These are phyloP conservation scores for Lactuca sativa DNA, from an alignment of 129 eudicot species.

Conservation along the genomic window DNA sequence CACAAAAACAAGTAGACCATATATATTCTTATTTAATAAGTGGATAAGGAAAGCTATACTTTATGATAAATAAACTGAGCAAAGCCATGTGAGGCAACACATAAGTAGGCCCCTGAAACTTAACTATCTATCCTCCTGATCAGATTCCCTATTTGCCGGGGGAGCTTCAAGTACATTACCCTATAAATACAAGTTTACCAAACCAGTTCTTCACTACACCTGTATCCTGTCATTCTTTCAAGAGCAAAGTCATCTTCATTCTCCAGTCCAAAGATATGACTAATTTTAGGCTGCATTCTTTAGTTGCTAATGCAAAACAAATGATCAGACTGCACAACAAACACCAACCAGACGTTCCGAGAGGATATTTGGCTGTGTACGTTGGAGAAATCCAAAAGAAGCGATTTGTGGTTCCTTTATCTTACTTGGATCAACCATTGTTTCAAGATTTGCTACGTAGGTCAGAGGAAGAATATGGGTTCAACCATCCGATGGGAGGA, in stretches of 20 bases:
- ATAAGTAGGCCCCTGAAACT: too few relatives aligned
- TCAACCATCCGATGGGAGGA: conserved; percentile 45
- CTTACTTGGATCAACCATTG: conserved; percentile 43
- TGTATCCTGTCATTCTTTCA: not conserved
- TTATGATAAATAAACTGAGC: too few relatives aligned
- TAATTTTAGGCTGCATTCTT: not conserved
- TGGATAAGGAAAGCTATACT: too few relatives aligned
- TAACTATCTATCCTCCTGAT: too few relatives aligned
- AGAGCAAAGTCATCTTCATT: too few relatives aligned
- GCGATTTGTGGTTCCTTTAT: conserved; percentile 39
- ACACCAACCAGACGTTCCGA: conserved; percentile 41
- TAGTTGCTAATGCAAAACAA: conserved; percentile 33
- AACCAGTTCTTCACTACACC: not conserved
- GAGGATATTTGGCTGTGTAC: conserved; percentile 55
- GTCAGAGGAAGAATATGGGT: conserved; percentile 49
- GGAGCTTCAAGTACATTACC: not conserved
- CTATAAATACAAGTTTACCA: not conserved
- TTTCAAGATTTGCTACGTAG: conserved; percentile 44
- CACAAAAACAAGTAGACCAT: too few relatives aligned
- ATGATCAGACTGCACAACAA: conserved; percentile 25
- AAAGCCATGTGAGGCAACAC: too few relatives aligned
- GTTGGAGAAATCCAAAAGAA: conserved; percentile 45
- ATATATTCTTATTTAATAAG: too few relatives aligned
- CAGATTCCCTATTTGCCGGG: not conserved
- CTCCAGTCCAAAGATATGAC: not conserved